Conservation (phyloP, 169 alveolate species). For the Toxoplasma gondii region DNA sequence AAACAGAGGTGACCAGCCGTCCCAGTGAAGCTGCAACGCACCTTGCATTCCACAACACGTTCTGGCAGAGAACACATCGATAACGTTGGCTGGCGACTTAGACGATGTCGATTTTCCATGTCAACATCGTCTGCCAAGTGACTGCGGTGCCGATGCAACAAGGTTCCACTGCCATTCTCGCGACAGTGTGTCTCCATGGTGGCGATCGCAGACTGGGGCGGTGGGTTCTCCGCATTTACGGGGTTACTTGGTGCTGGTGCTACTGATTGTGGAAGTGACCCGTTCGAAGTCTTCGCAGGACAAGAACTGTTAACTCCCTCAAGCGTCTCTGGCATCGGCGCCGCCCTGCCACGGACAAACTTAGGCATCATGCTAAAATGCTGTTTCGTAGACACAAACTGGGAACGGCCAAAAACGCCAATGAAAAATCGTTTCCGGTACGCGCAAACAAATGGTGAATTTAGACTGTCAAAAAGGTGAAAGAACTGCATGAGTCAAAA, state of each 20-base stretch:
- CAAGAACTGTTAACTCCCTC: no score
- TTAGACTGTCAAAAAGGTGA: no score
- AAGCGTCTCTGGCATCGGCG: no score
- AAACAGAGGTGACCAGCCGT: background rate
- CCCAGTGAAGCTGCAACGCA: background rate
- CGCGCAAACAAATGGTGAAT: no score
- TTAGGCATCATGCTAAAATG: no score
- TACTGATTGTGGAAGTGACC: background rate
- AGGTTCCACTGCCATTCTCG: no score
- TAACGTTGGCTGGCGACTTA: slow-evolving; percentile 9
- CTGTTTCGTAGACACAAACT: no score
- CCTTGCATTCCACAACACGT: slow-evolving; percentile 53
- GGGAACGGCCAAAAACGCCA: no score
- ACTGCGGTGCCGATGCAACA: no score
- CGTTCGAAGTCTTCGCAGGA: background rate
- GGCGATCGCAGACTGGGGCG: background rate
- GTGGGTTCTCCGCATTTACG: background rate
- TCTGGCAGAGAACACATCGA: slow-evolving; percentile 23
- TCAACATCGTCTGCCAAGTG: background rate
- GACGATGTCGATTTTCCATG: background rate
- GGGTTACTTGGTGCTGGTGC: background rate
- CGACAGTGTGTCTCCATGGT: background rate
- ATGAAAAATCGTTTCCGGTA: no score
- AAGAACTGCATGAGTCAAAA: no score
- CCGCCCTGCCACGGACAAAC: no score